phyloP scores from a whole-genome alignment of 306 rosid genomes.

The Dryas alaskensis region DNA sequence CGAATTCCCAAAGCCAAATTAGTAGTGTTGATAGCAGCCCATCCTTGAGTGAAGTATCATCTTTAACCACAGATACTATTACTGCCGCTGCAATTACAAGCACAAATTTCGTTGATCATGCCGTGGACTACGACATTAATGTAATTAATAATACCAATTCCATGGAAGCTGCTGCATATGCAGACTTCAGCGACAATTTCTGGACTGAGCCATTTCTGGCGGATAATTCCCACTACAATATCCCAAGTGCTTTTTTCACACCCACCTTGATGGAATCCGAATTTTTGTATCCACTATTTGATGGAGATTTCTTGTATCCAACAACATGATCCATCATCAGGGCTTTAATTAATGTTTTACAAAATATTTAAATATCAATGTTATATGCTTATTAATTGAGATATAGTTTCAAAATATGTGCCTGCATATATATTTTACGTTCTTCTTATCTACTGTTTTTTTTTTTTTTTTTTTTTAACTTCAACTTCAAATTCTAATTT shows the following conservation, averaged over 20 bases:
- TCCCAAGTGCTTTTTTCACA: constrained; percentile 2
- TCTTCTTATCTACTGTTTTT: no score
- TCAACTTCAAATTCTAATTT: no score
- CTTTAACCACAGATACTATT: constrained; percentile 6
- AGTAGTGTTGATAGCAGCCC: not conserved
- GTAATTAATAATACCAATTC: not conserved
- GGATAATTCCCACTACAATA: constrained; percentile 19
- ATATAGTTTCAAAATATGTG: no score
- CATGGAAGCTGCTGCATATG: constrained; percentile 1
- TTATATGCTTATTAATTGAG: not conserved
- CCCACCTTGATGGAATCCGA: constrained; percentile 23
- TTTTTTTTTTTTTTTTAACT: no score
- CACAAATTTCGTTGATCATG: not conserved
- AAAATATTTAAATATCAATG: not conserved
- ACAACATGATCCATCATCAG: not conserved
- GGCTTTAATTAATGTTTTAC: not conserved
- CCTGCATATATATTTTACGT: no score
- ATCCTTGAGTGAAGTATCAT: constrained; percentile 26
- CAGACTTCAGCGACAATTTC: constrained; percentile 30
- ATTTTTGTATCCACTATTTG: constrained; percentile 22
- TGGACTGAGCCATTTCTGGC: constrained; percentile 45
- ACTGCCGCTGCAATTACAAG: not conserved
- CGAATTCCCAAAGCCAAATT: no score
- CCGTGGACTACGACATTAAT: not conserved
- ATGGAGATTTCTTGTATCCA: constrained; percentile 25